Base-by-base conservation (phyloP, 257 asterid species). In the Paraleonurus japonicus region DNA sequence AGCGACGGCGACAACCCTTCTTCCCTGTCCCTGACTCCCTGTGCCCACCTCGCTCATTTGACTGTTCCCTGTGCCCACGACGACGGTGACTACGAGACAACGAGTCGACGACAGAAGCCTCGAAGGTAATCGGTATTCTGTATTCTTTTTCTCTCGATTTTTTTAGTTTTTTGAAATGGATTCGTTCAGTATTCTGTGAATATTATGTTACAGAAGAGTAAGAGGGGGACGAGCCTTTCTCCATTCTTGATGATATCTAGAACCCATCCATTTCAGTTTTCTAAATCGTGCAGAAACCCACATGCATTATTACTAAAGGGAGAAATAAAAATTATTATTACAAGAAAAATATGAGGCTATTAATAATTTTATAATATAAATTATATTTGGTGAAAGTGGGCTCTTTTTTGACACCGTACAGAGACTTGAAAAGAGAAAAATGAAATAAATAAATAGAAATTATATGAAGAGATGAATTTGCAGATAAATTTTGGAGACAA, bases 161-260 rank as follows among this genome's bases (percentile, higher is more conserved):
- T n/a, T n/a, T n/a, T n/a, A n/a, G n/a, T n/a, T n/a, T n/a, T n/a
- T n/a, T n/a, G n/a, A n/a, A n/a, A n/a, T n/a, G n/a, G n/a, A n/a
- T n/a, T n/a, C n/a, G n/a, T n/a, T n/a, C n/a, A n/a, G n/a, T n/a
- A n/a, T n/a, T n/a, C n/a, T n/a, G n/a, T n/a, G n/a, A n/a, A n/a
- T n/a, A n/a, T n/a, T n/a, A n/a, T n/a, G n/a, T n/a, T n/a, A n/a
- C n/a, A n/a, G 90, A 57, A 43, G 83, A 51, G 28, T 82, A 74
- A 60, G 95, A 82, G 11, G 86, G 78, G 30, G 90, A 79, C 16
- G 89, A 78, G 72, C 85, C 87, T 74, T 85, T 78, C 73, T 93
- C 98, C 97, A 93, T 93, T 79, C 78, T 75, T 75, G 79, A n/a
- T n/a, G n/a, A 59, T 69, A 64, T 57, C 79, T 84, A 71, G 30